phyloP scores from a whole-genome alignment of 1,284 basidiomycete species.

The Paramarasmius palmivorus region DNA sequence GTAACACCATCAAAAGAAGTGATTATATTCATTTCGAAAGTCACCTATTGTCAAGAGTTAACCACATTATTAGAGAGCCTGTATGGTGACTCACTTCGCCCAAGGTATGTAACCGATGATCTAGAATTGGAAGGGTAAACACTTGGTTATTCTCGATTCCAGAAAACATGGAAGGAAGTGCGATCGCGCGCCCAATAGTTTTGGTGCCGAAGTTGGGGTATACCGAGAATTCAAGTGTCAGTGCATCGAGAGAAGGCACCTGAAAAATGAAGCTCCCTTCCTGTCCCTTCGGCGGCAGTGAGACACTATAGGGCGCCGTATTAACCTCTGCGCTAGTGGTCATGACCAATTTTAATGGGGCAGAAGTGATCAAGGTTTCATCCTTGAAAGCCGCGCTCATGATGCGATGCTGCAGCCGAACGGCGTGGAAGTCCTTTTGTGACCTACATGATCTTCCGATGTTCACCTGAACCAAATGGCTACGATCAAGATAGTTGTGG shows the following conservation, averaged over 20 bases:
- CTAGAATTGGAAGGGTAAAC: slow-evolving; percentile 84
- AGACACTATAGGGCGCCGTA: slow-evolving; percentile 86
- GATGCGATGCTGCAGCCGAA: slow-evolving; percentile 69
- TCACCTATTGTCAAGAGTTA: slow-evolving; percentile 53
- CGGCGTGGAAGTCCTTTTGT: slow-evolving; percentile 40
- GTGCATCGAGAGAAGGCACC: slow-evolving; percentile 68
- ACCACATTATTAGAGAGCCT: background rate
- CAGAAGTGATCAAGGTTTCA: slow-evolving; percentile 66
- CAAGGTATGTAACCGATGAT: slow-evolving; percentile 91
- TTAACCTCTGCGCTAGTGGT: slow-evolving; percentile 80
- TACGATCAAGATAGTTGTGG: slow-evolving; percentile 90
- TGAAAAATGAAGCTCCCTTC: slow-evolving; percentile 91
- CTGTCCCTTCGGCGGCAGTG: slow-evolving; percentile 82
- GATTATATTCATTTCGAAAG: slow-evolving; percentile 88
- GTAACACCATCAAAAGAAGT: slow-evolving; percentile 92
- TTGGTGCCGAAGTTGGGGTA: slow-evolving; percentile 99
- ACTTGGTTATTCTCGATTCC: slow-evolving; percentile 54
- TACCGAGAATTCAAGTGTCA: slow-evolving; percentile 91
- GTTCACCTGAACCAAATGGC: slow-evolving; percentile 85
- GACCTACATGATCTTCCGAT: slow-evolving; percentile 67
- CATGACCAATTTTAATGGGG: slow-evolving; percentile 95
- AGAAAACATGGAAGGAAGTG: slow-evolving; percentile 76
- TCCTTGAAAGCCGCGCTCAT: slow-evolving; percentile 63
- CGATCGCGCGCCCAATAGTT: slow-evolving; percentile 92
- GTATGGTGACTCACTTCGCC: slow-evolving; percentile 71